Base-by-base conservation (phyloP, 169 alveolate species). In the Perkinsus chesapeaki region DNA sequence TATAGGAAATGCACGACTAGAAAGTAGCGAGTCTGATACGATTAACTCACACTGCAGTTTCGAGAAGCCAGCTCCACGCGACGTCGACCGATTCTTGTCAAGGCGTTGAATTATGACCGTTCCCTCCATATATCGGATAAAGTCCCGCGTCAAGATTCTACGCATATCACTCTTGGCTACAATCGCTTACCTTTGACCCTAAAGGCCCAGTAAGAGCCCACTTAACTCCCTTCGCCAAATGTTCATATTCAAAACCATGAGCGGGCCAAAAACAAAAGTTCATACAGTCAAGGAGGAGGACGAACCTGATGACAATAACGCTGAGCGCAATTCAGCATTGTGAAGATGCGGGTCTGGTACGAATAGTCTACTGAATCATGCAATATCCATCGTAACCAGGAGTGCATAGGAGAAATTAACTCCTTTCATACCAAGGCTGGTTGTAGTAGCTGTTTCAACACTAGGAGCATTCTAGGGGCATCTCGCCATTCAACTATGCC, bases 241-340 rank as follows among this genome's bases (percentile, higher is more conserved):
- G 90, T 91, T 95, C 97, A 94, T 97, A 97, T 92, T 97, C 98
- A 92, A 92, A 97, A 39, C 94, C 95, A 92, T 60, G 73, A 60
- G 95, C 92, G 19, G 98, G 98, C 99, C 99, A 97, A 93, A 97
- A 97, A 91, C 99, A 97, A 93, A 96, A 97, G 94, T 97, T 97
- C 91, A 97, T 92, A 37, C 97, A 95, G 92, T 97, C 98, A 31
- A 97, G 94, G 12, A 60, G 82, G 3, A 60, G 82, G 3, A 60
- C 82, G 82, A 12, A 60, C 82, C 82, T 60, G 1, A 60, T 27
- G 31, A 47, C 72, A 9, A 47, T 47, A 19, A 10, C 27, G 72
- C 72, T 47, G 19, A 9, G 72, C 9, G 19, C 19, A 47, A 10
- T 19, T 47, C 72, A 47, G n/a, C n/a, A n/a, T n/a, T n/a, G n/a